Evolutionary conservation across 208 protist genomes (phyloP), one percentile per base, ranked within the genome.

Genomic region (Crithidia brevicula): DNA sequence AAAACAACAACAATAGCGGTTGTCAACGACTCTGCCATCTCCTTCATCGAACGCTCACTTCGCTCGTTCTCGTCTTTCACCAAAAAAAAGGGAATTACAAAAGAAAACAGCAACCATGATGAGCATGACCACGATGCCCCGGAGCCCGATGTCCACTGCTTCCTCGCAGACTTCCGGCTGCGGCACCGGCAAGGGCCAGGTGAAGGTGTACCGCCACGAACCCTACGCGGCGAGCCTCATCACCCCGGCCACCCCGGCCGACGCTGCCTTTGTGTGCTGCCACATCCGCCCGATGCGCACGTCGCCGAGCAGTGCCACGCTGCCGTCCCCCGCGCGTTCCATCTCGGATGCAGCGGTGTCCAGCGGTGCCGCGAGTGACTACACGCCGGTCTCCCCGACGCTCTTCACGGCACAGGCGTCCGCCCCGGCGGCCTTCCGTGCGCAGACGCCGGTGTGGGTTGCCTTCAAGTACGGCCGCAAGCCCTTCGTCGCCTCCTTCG

Each of bases 401-500:
- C 40, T 73, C 31, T 57, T 70, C 34, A 45, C 38, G 23, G 31
- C 58, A 2, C 15, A 27, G 18, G n/a, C 49, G 0, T 5, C 43
- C n/a, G 27, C 53, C 10, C 8, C 43, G 15, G 31, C 52, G 7
- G 5, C 58, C n/a, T 49, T 79, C 59, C 36, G 56, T 0, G 57
- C 82, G 0, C 40, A 72, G 56, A 83, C 70, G 9, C 25, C 67
- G 22, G 57, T 84, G 30, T 65, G 74, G 33, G 74, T 93, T 16
- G 62, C 58, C 50, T 94, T 94, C 79, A 94, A 94, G 77, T 91
- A 92, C 73, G 88, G 85, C n/a, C 68, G 56, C 61, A 80, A 82
- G 59, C 60, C 71, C 33, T 91, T 87, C 38, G 1, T 67, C 13
- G 45, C 81, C 15, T 10, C 69, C 27, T 83, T 89, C 50, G 25